These are phyloP conservation scores for Brassica cretica DNA, from an alignment of 345 rosid genomes.

Conservation along the genomic window DNA sequence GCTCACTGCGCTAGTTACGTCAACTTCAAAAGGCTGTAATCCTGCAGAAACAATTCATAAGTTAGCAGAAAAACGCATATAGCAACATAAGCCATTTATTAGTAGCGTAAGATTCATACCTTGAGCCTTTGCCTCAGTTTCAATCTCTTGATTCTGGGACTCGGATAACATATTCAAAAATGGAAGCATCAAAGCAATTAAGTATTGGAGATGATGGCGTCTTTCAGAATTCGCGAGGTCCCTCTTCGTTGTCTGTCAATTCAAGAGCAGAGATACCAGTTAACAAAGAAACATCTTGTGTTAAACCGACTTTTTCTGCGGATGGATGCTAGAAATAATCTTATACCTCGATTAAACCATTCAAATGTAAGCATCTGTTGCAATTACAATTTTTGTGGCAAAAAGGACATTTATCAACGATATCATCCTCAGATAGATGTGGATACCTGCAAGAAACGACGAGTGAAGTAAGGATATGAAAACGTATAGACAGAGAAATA, in stretches of 20 bases:
- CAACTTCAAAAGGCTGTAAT: background rate
- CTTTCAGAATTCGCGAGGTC: background rate
- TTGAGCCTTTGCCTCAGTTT: background rate
- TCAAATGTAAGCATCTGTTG: background rate
- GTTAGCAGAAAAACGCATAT: background rate
- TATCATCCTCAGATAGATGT: background rate
- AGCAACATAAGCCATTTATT: background rate
- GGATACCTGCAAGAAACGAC: background rate
- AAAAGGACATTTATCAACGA: background rate
- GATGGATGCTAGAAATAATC: background rate
- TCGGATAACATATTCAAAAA: background rate
- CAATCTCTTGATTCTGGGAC: background rate
- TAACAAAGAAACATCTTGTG: background rate
- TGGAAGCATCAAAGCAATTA: constrained; percentile 5
- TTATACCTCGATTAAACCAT: background rate
- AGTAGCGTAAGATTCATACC: background rate
- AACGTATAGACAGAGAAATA: background rate
- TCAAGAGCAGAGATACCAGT: background rate
- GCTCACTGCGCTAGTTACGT: background rate
- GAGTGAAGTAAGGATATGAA: background rate
- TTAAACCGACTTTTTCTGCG: background rate
- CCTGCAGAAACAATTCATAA: background rate
- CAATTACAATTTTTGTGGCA: background rate
- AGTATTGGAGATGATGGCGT: constrained; percentile 18
- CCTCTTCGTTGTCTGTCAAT: background rate